Evolutionary conservation across 2,329 filamentous ascomycete species (phyloP), one percentile per base, ranked within the genome.

Genomic region (Coleophoma cylindrospora): DNA sequence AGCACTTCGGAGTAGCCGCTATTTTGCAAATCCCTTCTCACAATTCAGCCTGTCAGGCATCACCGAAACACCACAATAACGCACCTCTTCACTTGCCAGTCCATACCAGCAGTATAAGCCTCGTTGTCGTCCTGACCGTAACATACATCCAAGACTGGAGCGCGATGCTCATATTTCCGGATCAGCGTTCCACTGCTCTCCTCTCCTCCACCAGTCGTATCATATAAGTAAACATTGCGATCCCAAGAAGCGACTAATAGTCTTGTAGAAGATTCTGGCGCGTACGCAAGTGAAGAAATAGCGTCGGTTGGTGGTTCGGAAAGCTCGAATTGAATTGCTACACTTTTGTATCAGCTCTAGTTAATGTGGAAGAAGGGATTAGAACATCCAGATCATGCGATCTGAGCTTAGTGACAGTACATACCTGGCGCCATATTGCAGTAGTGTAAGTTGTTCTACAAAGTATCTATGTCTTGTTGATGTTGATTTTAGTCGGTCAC

Each of bases 201-300:
- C 55, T 79, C 76, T 19, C 77, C 78, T 54, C 74, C 73, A 43
- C 70, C 70, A 15, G 74, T 72, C 52, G 86, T 79, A 64, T 95
- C 89, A 75, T 97, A 97, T 47, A 92, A 77, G 70, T 96, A 95
- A 50, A 95, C 83, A 66, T 89, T 83, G 69, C 85, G 89, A 71
- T 97, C 92, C 94, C 94, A 99, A 50, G 91, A 96, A 11, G 91
- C 87, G 60, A 92, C 91, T n/a, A 95, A 81, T 36, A 99, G 79
- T 60, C 84, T 86, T 48, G 77, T 82, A 3, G 85, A 79, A n/a
- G 84, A 83, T 54, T 78, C 73, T 34, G 90, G 88, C 57, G 91
- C 89, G 76, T 95, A 99, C 64, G 83, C 83, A 63, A 97, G 75
- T 21, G 90, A 79, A 44, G 92, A 95, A 62, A 97, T 87, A 61